These are phyloP conservation scores for Lepidopterella palustris DNA, from an alignment of 495 filamentous ascomycete genomes.

Conservation along the genomic window DNA sequence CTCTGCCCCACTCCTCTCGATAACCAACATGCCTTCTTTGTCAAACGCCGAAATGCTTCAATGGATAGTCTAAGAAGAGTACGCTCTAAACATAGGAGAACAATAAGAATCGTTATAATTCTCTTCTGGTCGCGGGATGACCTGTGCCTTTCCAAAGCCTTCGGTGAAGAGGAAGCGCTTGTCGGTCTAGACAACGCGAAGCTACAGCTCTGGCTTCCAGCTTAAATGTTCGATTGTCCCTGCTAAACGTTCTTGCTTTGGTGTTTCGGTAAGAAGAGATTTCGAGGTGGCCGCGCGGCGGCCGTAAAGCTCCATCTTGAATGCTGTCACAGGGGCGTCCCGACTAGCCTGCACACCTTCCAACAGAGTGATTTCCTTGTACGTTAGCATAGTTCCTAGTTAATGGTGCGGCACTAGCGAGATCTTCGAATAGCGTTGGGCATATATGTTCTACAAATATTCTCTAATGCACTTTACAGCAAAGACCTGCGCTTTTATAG, in stretches of 20 bases:
- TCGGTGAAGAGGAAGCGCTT: constrained; percentile 1
- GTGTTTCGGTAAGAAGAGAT: constrained; percentile 2
- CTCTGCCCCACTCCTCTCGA: constrained; percentile 7
- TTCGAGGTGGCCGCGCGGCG: constrained; percentile 1
- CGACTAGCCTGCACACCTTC: constrained; percentile 7
- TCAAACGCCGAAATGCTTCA: constrained; percentile 7
- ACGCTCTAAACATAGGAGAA: constrained; percentile 4
- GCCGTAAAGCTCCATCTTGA: constrained; percentile 2
- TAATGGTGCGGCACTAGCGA: not conserved
- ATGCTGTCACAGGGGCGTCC: constrained; percentile 4
- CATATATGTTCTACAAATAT: not conserved
- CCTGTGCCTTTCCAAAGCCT: constrained; percentile 5
- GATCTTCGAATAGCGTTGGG: not conserved
- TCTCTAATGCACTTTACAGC: not conserved
- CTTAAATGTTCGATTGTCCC: constrained; percentile 5
- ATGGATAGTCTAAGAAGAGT: constrained; percentile 3
- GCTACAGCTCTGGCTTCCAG: constrained; percentile 9
- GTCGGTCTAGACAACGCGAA: constrained; percentile 2
- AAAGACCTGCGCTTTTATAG: not conserved
- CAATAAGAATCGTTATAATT: constrained; percentile 9
- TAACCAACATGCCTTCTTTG: constrained; percentile 1
- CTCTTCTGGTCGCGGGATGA: constrained; percentile 2
- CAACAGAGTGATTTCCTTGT: not conserved
- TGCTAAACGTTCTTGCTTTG: not conserved
- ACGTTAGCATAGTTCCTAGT: not conserved